A percentile compares a stretch with the other conserved stretches of the same genome.
These are phyloP conservation scores for Hemerocallis citrina DNA, from an alignment of 106 monocot species.

Conservation along the genomic window DNA sequence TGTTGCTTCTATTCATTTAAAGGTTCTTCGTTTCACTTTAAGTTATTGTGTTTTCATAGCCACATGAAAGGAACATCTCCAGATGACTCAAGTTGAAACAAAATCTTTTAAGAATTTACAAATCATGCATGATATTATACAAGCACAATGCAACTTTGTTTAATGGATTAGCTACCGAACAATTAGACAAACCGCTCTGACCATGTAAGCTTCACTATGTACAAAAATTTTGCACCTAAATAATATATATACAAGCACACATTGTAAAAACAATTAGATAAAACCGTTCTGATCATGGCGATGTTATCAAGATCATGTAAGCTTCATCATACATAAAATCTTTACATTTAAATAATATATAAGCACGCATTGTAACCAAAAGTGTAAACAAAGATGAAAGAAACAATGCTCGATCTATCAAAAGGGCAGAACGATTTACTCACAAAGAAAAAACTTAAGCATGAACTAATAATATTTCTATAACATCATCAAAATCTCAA, in stretches of 20 bases:
- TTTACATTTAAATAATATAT: neutral
- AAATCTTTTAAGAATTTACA: no score
- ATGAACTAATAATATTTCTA: neutral
- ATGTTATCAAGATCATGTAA: neutral
- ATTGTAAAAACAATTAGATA: neutral
- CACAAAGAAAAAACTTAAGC: neutral
- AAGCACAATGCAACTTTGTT: no score
- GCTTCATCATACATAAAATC: neutral
- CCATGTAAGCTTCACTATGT: no score
- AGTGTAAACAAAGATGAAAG: neutral
- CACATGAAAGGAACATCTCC: no score
- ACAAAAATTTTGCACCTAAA: neutral
- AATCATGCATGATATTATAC: no score
- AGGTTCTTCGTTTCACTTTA: neutral
- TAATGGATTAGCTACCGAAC: no score
- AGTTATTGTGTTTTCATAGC: neutral
- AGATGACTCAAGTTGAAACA: no score
- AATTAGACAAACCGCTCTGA: no score
- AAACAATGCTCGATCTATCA: neutral
- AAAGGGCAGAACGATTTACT: neutral
- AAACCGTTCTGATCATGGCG: neutral
- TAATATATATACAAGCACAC: neutral
- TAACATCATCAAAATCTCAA: conserved; percentile 2
- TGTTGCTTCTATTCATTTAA: neutral
- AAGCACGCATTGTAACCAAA: neutral